Base-by-base conservation (phyloP, 805 yeast species). In the Candida chauliodis region DNA sequence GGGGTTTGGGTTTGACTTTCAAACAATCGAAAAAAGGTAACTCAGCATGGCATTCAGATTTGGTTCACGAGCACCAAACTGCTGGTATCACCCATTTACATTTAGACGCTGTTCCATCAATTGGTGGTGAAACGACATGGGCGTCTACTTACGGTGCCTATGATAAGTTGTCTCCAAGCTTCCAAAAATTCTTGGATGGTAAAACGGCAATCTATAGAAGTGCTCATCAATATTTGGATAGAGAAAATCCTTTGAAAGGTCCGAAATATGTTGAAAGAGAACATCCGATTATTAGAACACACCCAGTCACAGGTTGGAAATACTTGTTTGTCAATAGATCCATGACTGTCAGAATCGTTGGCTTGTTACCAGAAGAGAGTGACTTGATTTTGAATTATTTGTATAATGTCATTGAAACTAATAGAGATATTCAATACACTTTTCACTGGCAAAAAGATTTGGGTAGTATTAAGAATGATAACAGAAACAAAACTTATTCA, bases 231-330 rank as follows among this genome's bases (percentile, higher is more conserved):
- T 67, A 66, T 43, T 50, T 62, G 24, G 69, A 70, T 39, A 63
- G 75, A 42, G 58, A 67, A 16, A 63, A 65, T 20, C 78, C 77
- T 16, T 63, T 76, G 18, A 57, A 57, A 39, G 72, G 74, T n/a
- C 71, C 69, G 13, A 65, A 66, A 40, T 66, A 66, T 38, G 61
- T 77, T 38, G 78, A 69, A 46, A 69, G 80, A 55, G 74, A 69
- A 42, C 85, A 79, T 56, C 84, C 83, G 2, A 46, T 79, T 18
- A 71, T 79, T 24, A 71, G 84, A 59, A 76, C 82, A 27, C 80
- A 80, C 48, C 84, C 85, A 8, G 80, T 72, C 10, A 78, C 84
- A 20, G 82, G 82, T 30, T 69, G 78, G 75, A 79, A 79, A 56
- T 61, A 79, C 1, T 58, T 79, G 45, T 78, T 62, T 43, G 75